phyloP scores from a whole-genome alignment of 2,329 filamentous ascomycete species.

The Tolypocladium tundrense region DNA sequence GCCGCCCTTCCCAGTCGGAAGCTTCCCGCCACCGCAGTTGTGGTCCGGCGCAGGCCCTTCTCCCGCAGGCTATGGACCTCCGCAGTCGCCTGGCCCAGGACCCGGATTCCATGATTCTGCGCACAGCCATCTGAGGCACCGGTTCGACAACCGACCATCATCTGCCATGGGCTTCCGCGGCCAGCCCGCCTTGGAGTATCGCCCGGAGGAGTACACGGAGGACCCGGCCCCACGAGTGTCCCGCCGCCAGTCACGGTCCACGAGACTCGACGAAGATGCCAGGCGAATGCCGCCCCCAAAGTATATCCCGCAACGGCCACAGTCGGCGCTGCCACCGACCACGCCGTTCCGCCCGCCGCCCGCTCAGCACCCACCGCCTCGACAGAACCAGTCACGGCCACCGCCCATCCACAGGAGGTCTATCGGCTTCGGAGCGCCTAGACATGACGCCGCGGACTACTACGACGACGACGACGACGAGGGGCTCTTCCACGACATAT shows the following conservation, averaged over 20 bases:
- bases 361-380: constrained; percentile 12
- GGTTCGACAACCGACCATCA: constrained; percentile 24
- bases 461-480: constrained; percentile 28
- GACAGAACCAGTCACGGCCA: constrained; percentile 19
- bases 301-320: constrained; percentile 20
- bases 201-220: constrained; percentile 30
- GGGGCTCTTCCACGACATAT: constrained; percentile 27
- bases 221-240: constrained; percentile 23
- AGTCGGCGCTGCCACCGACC: constrained; percentile 19
- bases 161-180: constrained; percentile 29
- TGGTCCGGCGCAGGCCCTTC: constrained; percentile 13
- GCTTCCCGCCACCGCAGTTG: constrained; percentile 20
- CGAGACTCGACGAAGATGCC: constrained; percentile 33
- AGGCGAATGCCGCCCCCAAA: constrained; percentile 39
- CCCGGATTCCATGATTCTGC: constrained; percentile 21
- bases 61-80: constrained; percentile 13
- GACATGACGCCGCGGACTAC: background rate
- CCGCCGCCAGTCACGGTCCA: constrained; percentile 32
- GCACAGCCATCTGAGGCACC: constrained; percentile 19
- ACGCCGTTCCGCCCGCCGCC: constrained; percentile 18
- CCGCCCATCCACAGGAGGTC: constrained; percentile 17
- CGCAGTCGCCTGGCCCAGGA: constrained; percentile 17
- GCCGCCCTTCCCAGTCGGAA: constrained; percentile 13
- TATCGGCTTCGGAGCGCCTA: constrained; percentile 16
- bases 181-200: constrained; percentile 17